Conservation (phyloP, 306 rosid genomes). For the Trichosanthes cucumerina region DNA sequence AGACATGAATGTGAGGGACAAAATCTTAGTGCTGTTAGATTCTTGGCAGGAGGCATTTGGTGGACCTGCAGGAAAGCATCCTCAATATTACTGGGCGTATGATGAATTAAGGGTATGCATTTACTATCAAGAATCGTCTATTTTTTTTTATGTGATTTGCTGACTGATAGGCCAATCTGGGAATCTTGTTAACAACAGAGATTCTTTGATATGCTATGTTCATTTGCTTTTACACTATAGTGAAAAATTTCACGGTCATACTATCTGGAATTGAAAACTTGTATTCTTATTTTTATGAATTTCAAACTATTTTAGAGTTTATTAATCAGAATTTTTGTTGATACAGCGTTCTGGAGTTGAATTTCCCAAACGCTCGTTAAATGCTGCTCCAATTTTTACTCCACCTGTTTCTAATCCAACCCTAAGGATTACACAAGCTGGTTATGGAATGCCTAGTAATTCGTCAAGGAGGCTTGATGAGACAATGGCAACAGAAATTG, state of each 20-base stretch:
- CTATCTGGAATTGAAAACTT: not conserved
- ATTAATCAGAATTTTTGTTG: constrained; percentile 10
- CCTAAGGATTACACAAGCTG: constrained; percentile 41
- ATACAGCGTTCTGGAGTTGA: constrained; percentile 79
- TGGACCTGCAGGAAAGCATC: constrained; percentile 77
- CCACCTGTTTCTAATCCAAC: constrained; percentile 59
- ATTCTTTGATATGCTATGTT: not conserved
- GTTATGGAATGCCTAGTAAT: constrained; percentile 82
- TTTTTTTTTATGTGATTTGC: not conserved
- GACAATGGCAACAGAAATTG: constrained; percentile 89
- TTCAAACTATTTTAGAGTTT: not conserved
- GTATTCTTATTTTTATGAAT: not conserved
- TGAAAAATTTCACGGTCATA: not conserved
- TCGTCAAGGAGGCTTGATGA: constrained; percentile 95
- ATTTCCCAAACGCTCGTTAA: constrained; percentile 68
- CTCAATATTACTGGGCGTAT: constrained; percentile 85
- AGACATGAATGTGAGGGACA: constrained; percentile 91
- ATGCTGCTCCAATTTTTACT: constrained; percentile 73
- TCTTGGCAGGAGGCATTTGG: constrained; percentile 98
- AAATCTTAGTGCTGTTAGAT: constrained; percentile 66
- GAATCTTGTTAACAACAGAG: not conserved
- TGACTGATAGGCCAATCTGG: not conserved
- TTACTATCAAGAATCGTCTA: constrained; percentile 8
- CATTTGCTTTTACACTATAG: not conserved
- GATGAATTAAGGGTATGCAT: constrained; percentile 70